These are phyloP conservation scores for Aspergillus ochraceoroseus DNA, from an alignment of 2,329 filamentous ascomycete species.

Conservation along the genomic window DNA sequence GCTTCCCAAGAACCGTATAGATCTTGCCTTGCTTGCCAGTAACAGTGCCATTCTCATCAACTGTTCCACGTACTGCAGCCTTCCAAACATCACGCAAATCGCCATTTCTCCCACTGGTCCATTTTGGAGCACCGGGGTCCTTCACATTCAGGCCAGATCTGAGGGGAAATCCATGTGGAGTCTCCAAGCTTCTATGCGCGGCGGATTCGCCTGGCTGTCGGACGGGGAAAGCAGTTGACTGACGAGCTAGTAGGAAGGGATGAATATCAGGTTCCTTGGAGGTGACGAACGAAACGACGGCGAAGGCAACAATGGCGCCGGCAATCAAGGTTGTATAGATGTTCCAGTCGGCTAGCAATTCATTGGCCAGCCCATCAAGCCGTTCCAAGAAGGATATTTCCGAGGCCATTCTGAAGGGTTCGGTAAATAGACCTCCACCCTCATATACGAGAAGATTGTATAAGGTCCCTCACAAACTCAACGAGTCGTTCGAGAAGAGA, in stretches of 20 bases:
- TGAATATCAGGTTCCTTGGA: constrained; percentile 82
- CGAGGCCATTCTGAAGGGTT: constrained; percentile 32
- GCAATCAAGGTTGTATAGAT: constrained; percentile 68
- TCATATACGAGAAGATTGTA: neutral
- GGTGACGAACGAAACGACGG: constrained; percentile 66
- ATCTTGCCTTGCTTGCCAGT: constrained; percentile 63
- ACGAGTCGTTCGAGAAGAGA: constrained; percentile 5
- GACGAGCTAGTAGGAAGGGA: constrained; percentile 81
- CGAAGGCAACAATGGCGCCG: constrained; percentile 59
- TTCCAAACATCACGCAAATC: constrained; percentile 91
- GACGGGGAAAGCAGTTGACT: constrained; percentile 71
- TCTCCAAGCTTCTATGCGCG: constrained; percentile 75
- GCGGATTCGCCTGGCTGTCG: constrained; percentile 81
- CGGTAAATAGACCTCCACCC: neutral
- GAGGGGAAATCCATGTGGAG: constrained; percentile 78
- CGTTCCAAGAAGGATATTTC: constrained; percentile 56
- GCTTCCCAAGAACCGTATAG: constrained; percentile 71
- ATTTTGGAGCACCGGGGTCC: constrained; percentile 72
- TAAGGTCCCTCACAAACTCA: too few relatives aligned
- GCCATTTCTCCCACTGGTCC: constrained; percentile 76
- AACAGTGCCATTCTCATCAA: constrained; percentile 58
- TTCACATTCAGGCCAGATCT: constrained; percentile 76
- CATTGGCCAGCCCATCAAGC: constrained; percentile 66
- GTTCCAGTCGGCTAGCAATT: constrained; percentile 75
- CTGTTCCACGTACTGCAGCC: constrained; percentile 60